phyloP scores from a whole-genome alignment of 306 rosid species.

The Prinsepia uniflora region DNA sequence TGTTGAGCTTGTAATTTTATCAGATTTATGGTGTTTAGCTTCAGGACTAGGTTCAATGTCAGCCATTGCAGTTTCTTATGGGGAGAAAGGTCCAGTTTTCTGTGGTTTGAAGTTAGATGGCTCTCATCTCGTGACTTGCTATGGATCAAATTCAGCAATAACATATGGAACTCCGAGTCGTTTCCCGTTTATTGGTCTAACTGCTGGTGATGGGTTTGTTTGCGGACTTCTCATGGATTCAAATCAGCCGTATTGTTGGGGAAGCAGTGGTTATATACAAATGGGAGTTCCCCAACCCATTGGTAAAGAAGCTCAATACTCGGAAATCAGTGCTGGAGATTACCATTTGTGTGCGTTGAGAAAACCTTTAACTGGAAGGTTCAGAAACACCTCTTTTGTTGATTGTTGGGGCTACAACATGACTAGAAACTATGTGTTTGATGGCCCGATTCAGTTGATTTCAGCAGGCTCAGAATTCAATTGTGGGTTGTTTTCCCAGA shows the following conservation, averaged over 20 bases:
- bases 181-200: conserved; percentile 65
- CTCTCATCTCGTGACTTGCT: conserved; percentile 73
- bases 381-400: conserved; percentile 54
- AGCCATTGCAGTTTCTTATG: conserved; percentile 77
- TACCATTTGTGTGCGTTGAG: conserved; percentile 79
- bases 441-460: conserved; percentile 68
- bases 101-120: conserved; percentile 88
- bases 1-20: conserved; percentile 36
- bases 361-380: conserved; percentile 55
- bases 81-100: conserved; percentile 73
- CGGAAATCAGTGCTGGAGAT: conserved; percentile 93
- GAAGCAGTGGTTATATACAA: conserved; percentile 60
- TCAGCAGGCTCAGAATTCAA: conserved; percentile 86
- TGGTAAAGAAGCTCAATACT: conserved; percentile 55
- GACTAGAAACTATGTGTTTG: conserved; percentile 69
- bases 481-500: conserved; percentile 81
- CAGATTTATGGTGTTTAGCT: conserved; percentile 41
- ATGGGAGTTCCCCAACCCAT: conserved; percentile 93
- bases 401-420: conserved; percentile 99
- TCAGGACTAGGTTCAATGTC: conserved; percentile 91
- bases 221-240: conserved; percentile 85
- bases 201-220: conserved; percentile 84
- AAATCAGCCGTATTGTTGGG: conserved; percentile 92
- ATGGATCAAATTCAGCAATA: conserved; percentile 77
- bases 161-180: conserved; percentile 64